Conservation (phyloP, 106 monocot species). For the Dioscorea zingiberensis region DNA sequence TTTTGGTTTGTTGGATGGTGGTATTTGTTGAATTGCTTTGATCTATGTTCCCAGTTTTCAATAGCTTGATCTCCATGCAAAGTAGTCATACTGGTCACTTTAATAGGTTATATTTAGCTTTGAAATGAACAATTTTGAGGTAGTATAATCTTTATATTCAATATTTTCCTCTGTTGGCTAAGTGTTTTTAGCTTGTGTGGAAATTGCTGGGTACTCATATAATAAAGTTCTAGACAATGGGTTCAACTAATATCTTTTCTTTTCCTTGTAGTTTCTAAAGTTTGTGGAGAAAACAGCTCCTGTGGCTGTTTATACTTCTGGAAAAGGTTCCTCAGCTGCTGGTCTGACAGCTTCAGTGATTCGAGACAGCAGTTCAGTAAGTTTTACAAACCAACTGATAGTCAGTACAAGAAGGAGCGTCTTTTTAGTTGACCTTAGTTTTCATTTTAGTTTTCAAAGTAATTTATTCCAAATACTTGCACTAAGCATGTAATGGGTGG, state of each 20-base stretch:
- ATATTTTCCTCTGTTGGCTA: too few relatives aligned
- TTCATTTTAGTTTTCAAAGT: too few relatives aligned
- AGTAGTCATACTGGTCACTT: neutral
- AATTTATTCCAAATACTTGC: too few relatives aligned
- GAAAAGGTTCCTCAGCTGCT: constrained; percentile 98
- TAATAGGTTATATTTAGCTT: neutral
- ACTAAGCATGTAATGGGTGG: neutral
- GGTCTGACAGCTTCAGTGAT: constrained; percentile 98
- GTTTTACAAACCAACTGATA: constrained; percentile 15
- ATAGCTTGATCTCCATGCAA: neutral
- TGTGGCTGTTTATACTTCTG: constrained; percentile 95
- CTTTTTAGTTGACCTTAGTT: neutral
- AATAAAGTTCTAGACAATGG: too few relatives aligned
- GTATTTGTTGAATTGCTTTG: too few relatives aligned
- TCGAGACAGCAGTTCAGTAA: constrained; percentile 88
- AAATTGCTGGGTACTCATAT: too few relatives aligned
- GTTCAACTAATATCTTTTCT: neutral
- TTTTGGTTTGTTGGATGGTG: too few relatives aligned
- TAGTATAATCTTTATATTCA: too few relatives aligned
- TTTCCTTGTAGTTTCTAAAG: constrained; percentile 74
- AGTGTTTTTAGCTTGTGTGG: too few relatives aligned
- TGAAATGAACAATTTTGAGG: too few relatives aligned
- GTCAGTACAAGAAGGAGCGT: neutral
- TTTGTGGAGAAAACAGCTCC: constrained; percentile 99
- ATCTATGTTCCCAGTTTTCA: too few relatives aligned